Percentiles rank a stretch among this genome's conserved stretches.
These are phyloP conservation scores for Solanum aculeatissimum DNA, from an alignment of 305 asterid species.

Conservation along the genomic window DNA sequence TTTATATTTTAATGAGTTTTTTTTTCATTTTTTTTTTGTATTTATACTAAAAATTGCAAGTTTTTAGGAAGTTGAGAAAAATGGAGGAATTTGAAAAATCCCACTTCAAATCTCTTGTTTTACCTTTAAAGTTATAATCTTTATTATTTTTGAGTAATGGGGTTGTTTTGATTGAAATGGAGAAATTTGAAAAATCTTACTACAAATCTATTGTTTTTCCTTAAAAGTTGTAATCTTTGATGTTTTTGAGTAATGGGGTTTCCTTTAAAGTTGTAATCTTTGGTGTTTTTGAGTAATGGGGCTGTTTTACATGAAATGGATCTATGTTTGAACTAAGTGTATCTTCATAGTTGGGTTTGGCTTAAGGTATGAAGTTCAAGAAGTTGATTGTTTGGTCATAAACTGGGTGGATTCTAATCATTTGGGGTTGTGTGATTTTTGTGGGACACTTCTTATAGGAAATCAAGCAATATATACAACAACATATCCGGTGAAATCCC, in stretches of 20 bases:
- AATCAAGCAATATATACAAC: not conserved
- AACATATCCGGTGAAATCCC: not conserved
- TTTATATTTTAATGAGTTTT: not conserved
- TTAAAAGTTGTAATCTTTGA: not conserved
- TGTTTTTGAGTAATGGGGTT: not conserved
- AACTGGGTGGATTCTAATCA: not conserved
- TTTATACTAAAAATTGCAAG: not conserved
- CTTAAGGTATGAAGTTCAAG: not conserved
- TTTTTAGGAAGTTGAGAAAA: not conserved
- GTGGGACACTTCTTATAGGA: not conserved
- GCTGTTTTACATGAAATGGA: not conserved
- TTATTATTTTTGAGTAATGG: not conserved
- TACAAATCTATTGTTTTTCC: not conserved
- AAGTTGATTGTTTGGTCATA: not conserved
- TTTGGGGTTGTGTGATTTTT: not conserved
- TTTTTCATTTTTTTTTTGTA: not conserved
- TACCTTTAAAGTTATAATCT: not conserved
- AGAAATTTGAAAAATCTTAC: not conserved
- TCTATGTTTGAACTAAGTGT: not conserved
- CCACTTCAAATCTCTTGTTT: not conserved
- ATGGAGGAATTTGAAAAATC: not conserved
- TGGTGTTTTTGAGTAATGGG: not conserved
- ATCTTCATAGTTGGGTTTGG: not conserved
- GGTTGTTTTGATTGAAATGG: not conserved
- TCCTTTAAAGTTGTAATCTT: not conserved